Evolutionary conservation across 139 green algal genomes (phyloP), one percentile per base, ranked within the genome.

Genomic region (Chlorella ohadii): DNA sequence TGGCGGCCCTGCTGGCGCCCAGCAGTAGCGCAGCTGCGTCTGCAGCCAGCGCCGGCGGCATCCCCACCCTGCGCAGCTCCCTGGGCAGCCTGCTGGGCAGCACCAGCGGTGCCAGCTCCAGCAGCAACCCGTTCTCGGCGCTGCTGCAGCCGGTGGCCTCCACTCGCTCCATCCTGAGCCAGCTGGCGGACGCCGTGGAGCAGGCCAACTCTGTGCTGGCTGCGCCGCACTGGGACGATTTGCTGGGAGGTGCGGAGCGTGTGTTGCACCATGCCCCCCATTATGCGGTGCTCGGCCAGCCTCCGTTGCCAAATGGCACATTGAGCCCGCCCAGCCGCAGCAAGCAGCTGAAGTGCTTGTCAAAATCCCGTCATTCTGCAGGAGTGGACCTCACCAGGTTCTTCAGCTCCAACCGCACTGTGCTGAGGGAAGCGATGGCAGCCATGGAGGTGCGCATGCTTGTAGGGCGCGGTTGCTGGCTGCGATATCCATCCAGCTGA

Each of bases 101-200:
- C 36, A 31, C 3, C 28, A 55, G 34, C 68, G 25, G 68, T n/a
- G 19, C 9, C 59, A 33, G 22, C 27, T 15, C 59, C 59, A 33
- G 59, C 59, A 66, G 16, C 34, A n/a, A 22, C 34, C 34, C 34
- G 33, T 75, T 75, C 41, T 38, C 68, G 1, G 36, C 34, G 34
- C 34, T 75, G 68, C 68, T 75, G 34, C 20, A 55, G 68, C 68
- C 68, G 23, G 68, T 75, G 34, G 68, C 34, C 36, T 56, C 34
- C 34, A 51, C 34, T 16, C 34, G 36, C 68, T 7, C 34, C 68
- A 36, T 75, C 15, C 3, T 75, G 68, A 22, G 34, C 34, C 34
- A 55, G 34, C 68, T 75, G 68, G 31, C 68, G 4, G 68, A 38
- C 9, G 68, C 68, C 3, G 47, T 75, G 16, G 19, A 75, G 34